Conservation (phyloP, 1,284 basidiomycete genomes). For the Pseudozyma thailandica region DNA sequence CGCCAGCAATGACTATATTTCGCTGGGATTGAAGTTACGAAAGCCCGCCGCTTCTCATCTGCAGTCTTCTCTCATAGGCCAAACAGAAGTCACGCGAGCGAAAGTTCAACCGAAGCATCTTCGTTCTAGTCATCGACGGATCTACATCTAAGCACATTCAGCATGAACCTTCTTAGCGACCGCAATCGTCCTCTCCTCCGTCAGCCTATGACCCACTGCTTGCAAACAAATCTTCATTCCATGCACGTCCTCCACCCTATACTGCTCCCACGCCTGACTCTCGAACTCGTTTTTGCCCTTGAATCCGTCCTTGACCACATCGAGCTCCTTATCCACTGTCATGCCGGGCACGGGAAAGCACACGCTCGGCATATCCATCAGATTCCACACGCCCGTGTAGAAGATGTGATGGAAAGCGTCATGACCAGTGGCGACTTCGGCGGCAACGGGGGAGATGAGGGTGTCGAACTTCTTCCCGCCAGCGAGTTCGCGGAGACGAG, state of each 20-base stretch:
- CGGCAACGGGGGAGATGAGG: slow-evolving; percentile 42
- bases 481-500: slow-evolving; percentile 16
- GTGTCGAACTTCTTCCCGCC: slow-evolving; percentile 35
- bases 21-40: too few species aligned
- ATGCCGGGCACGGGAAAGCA: slow-evolving; percentile 24
- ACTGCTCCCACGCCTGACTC: slow-evolving; percentile 40
- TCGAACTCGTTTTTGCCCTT: slow-evolving; percentile 21
- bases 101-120: background rate
- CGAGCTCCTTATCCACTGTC: slow-evolving; percentile 28
- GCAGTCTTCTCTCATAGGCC: too few species aligned
- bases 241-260: slow-evolving; percentile 33
- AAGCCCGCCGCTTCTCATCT: too few species aligned
- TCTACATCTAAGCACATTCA: slow-evolving; percentile 12
- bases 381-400: slow-evolving; percentile 54
- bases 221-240: slow-evolving; percentile 45
- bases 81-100: too few species aligned
- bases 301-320: slow-evolving; percentile 2
- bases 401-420: slow-evolving; percentile 50
- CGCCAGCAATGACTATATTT: too few species aligned
- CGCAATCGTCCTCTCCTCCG: slow-evolving; percentile 44
- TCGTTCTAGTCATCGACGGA: background rate
- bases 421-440: slow-evolving; percentile 36
- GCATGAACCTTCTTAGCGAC: slow-evolving; percentile 35
- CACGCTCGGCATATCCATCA: slow-evolving; percentile 50
- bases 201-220: slow-evolving; percentile 39